These are phyloP conservation scores for Monosporozyma aerobia DNA, from an alignment of 805 yeast species.

Conservation along the genomic window DNA sequence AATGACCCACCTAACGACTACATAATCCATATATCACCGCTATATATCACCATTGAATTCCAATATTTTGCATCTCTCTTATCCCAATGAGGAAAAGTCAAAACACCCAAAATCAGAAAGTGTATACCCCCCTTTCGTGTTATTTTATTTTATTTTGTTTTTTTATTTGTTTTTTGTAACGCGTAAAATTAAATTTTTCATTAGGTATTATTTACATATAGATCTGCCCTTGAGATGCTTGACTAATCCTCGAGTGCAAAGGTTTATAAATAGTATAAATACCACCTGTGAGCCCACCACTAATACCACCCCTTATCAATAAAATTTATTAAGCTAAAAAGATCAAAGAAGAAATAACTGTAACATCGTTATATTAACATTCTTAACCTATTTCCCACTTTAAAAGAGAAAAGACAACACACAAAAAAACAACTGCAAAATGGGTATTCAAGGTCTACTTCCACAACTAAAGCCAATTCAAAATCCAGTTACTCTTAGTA, in stretches of 20 bases:
- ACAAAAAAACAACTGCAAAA: conserved; percentile 15
- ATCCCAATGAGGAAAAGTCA: neutral
- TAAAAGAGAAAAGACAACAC: neutral
- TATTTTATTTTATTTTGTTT: neutral
- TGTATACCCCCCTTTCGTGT: neutral
- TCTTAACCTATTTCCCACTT: no score
- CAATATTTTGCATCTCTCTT: neutral
- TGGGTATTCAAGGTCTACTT: conserved; percentile 82
- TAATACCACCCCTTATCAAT: neutral
- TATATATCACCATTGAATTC: neutral
- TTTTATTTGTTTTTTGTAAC: conserved; percentile 5
- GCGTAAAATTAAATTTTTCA: conserved; percentile 4
- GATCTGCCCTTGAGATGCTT: neutral
- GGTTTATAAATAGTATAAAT: neutral
- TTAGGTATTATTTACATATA: neutral
- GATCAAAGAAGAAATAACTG: neutral
- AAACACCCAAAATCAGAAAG: neutral
- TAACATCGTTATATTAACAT: neutral
- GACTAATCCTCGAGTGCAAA: neutral
- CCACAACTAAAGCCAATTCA: conserved; percentile 74
- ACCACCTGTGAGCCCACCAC: neutral
- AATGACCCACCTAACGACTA: neutral
- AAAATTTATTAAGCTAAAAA: neutral
- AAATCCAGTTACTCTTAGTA: conserved; percentile 44
- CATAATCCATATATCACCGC: neutral